Evolutionary conservation across 345 rosid genomes (phyloP).

Genomic region (Mercurialis annua): DNA sequence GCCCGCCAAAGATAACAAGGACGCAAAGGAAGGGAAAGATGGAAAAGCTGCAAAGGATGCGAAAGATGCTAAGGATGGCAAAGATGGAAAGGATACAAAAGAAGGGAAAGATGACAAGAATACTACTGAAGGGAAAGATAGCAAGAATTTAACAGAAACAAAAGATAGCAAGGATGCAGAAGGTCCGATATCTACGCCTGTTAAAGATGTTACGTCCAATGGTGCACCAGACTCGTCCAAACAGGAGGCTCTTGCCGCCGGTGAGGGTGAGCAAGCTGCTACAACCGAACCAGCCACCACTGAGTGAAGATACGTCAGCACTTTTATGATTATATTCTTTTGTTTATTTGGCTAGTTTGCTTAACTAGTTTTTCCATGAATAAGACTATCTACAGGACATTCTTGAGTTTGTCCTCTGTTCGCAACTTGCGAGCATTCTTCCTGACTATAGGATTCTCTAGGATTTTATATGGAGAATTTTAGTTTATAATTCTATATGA

Average conservation of each 20-base stretch:
- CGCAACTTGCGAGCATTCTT: constrained; percentile 13
- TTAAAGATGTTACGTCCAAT: constrained; percentile 27
- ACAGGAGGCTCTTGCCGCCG: constrained; percentile 29
- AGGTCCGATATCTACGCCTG: constrained; percentile 28
- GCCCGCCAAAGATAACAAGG: constrained; percentile 49
- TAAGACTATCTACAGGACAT: constrained; percentile 19
- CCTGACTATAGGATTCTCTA: constrained; percentile 11
- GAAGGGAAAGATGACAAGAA: constrained; percentile 29
- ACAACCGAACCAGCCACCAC: constrained; percentile 28
- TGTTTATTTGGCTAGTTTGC: constrained; percentile 1
- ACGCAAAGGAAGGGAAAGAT: constrained; percentile 41
- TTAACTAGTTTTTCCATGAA: constrained; percentile 20
- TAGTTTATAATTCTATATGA: background rate
- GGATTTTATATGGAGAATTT: background rate
- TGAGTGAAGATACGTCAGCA: constrained; percentile 10
- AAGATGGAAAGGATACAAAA: constrained; percentile 35
- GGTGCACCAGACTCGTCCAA: constrained; percentile 33
- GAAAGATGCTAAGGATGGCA: constrained; percentile 35
- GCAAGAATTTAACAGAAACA: constrained; percentile 18
- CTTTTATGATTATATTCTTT: constrained; percentile 11
- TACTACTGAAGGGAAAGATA: constrained; percentile 43
- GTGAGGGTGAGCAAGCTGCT: constrained; percentile 33
- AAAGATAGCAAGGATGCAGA: constrained; percentile 25
- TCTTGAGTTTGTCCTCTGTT: background rate
- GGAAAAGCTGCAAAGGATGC: constrained; percentile 48